Evolutionary conservation across 257 asterid genomes (phyloP), one percentile per base, ranked within the genome.

Genomic region (Leonotis leonurus): DNA sequence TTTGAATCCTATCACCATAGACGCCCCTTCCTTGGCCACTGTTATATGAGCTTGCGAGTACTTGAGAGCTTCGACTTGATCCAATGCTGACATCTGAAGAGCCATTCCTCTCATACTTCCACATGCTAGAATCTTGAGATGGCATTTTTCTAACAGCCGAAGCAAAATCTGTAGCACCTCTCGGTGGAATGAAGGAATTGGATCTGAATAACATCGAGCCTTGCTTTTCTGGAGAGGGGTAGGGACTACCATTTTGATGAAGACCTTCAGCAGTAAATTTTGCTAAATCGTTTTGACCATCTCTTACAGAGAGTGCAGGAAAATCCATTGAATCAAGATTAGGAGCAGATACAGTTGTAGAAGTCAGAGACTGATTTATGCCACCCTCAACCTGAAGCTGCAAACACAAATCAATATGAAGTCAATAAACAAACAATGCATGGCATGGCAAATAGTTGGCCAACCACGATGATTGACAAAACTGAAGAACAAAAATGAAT

Each of bases 371-470:
- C 71, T 75, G 90, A 40, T 76, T 82, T 67, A 87, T 65, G 56
- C 90, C 95, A 60, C 81, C 84, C 71, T 87, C 96, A 40, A 83
- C 93, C 77, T 93, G 97, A 75, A 83, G 98, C 94, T 91, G 85
- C 72, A 75, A 63, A 32, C 22, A 58, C 46, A 74, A 57, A 64
- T 59, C 32, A 72, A 63, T 56, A 58, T 46, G 9, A 20, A 9
- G 48, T 43, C 20, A 22, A 43, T 30, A 45, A 41, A 56, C 9
- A 14, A 44, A 12, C n/a, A 44, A 67, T 56, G 14, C 22, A 45
- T 22, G 65, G 46, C 45, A 11, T 24, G 14, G 36, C 37, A 26
- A 14, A 24, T 50, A 39, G 33, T 14, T 30, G n/a, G n/a, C n/a
- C n/a, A n/a, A n/a, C n/a, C n/a, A n/a, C n/a, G 52, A 35, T 20